A percentile compares a stretch with the other conserved stretches of the same genome.
These are phyloP conservation scores for Haplosporangium gracile DNA, from an alignment of 192 early-diverging fungal genomes.

Conservation along the genomic window DNA sequence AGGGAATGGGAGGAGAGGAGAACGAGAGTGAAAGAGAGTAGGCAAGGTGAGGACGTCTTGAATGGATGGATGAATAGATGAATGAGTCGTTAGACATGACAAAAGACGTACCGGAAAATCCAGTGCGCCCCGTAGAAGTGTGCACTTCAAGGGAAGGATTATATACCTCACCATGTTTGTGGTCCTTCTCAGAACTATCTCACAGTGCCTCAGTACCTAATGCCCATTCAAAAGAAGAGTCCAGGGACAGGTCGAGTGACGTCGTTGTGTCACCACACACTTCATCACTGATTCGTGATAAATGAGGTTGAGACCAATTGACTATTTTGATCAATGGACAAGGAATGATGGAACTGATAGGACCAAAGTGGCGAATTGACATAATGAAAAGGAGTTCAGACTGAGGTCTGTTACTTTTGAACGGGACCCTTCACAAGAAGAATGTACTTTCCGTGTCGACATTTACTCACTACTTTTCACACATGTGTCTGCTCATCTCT, in stretches of 20 bases:
- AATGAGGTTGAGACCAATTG: neutral
- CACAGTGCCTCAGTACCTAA: neutral
- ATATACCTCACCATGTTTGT: neutral
- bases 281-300: neutral
- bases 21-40: neutral
- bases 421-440: neutral
- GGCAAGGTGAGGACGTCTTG: neutral
- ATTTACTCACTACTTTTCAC: no score
- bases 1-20: neutral
- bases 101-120: neutral
- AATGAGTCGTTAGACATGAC: neutral
- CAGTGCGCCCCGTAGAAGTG: neutral
- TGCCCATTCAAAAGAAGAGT: neutral
- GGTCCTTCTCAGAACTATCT: neutral
- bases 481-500: no score
- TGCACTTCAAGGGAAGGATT: neutral
- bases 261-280: neutral
- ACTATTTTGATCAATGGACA: neutral
- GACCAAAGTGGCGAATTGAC: neutral
- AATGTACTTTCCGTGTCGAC: no score
- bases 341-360: neutral
- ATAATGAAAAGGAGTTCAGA: neutral
- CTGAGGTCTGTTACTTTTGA: no score
- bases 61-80: neutral
- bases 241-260: neutral